Evolutionary conservation across 805 yeast species (phyloP), one percentile per base, ranked within the genome.

Genomic region (Groenewaldozyma tartarivorans): DNA sequence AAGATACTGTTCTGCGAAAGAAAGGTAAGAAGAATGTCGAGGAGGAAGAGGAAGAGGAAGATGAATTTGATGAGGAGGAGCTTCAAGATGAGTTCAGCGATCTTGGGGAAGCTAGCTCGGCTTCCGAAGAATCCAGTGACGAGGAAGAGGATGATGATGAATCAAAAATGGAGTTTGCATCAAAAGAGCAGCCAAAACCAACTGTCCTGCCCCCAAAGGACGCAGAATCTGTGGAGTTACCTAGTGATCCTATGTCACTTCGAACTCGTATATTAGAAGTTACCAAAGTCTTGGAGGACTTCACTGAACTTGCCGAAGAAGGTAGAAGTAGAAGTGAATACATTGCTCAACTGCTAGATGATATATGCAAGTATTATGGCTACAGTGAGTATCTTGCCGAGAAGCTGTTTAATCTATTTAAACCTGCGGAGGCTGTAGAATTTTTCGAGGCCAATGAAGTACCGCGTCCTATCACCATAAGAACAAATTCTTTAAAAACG

Each of bases 361-460:
- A 92, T 64, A 85, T 92, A 32, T 80, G 94, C 58, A 83, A 79
- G 55, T 92, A 92, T 67, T 92, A 90, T 58, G 97, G 98, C 13
- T 92, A 92, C 65, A 74, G 88, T 11, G 83, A 79, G 52, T 86
- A 81, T 60, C 72, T 92, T 55, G 98, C 98, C 27, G 96, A 88
- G 59, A 90, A 92, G 64, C 71, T 90, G 44, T 92, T 88, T 69
- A 77, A 88, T 53, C 69, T 92, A 46, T 92, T 92, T 60, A 76
- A 94, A 16, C 96, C 97, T 31, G 72, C 92, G 7, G 99, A 92
- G 68, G 97, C 98, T 11, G 75, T 92, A 73, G 99, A 92, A 63
- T 92, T 92, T 58, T 92, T 92, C 54, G 99, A 92, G 68, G 97
- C 98, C 27, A 92, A 92, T 64, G 99, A 92, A 67, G 84, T 90